These are phyloP conservation scores for Candida tropicalis DNA, from an alignment of 1,139 yeast species.

Conservation along the genomic window DNA sequence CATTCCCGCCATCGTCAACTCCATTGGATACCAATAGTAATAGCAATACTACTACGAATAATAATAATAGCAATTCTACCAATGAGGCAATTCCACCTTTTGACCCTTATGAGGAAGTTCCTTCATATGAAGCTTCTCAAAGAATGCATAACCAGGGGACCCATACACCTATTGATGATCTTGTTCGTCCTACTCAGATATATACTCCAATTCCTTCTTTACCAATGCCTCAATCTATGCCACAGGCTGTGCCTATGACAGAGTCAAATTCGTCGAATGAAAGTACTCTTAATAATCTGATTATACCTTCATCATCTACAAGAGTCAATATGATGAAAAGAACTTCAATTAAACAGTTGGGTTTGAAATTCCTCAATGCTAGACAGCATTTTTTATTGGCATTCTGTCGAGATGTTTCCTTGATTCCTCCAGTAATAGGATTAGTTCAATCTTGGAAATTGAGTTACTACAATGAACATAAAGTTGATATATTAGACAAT, in stretches of 20 bases:
- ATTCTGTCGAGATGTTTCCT: constrained; percentile 69
- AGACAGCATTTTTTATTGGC: constrained; percentile 77
- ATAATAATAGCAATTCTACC: too few species aligned
- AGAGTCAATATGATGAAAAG: constrained; percentile 11
- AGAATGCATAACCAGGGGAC: constrained; percentile 27
- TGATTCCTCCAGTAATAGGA: constrained; percentile 64
- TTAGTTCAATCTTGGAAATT: constrained; percentile 57
- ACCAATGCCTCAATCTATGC: constrained; percentile 15
- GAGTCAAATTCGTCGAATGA: constrained; percentile 13
- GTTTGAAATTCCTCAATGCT: constrained; percentile 69
- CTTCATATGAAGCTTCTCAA: constrained; percentile 50
- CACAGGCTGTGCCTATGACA: constrained; percentile 8
- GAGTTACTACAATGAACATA: constrained; percentile 33
- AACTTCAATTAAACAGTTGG: constrained; percentile 51
- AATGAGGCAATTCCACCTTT: constrained; percentile 9
- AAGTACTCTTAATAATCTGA: constrained; percentile 11
- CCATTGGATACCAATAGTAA: too few species aligned
- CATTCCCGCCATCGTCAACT: not conserved
- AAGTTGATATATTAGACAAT: constrained; percentile 36
- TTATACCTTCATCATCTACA: constrained; percentile 6
- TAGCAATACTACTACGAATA: too few species aligned
- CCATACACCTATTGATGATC: not conserved
- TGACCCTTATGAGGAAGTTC: constrained; percentile 45
- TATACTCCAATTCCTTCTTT: constrained; percentile 18
- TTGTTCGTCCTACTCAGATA: constrained; percentile 8